Base-by-base conservation (phyloP, 257 asterid genomes). In the Penstemon eatonii region DNA sequence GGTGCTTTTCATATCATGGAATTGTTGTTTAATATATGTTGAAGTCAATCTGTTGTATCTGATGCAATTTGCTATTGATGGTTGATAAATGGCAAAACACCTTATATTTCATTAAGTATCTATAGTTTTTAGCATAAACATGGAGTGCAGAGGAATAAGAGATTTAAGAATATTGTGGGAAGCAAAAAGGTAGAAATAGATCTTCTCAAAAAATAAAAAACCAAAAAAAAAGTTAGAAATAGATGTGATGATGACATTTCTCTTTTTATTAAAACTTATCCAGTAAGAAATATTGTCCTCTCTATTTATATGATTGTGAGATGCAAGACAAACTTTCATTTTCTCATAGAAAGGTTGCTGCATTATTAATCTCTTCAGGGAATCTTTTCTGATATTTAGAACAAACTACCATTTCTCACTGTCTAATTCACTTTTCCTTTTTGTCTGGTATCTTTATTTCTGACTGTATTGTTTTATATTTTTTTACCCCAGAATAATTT, bases 71-170 rank as follows among this genome's bases (percentile, higher is more conserved):
- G 33, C 33, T 25, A 25, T 25, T 25, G 33, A 43, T 57, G 70
- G 63, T 69, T 74, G 60, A 53, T 58, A 57, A 33, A 56, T 25
- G 33, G 33, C 33, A 25, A 25, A 25, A 25, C 33, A 25, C 2
- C 73, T 68, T 65, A 18, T 50, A 72, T 72, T 56, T 69, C 81
- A 76, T 69, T 62, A 75, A 73, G 64, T 65, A 57, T 70, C 73
- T 8, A 43, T 19, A 58, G 41, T 25, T 25, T 25, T 25, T 25
- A 25, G 33, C 33, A 25, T 25, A 25, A 25, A 25, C 25, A 60
- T 7, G 51, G 55, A 11, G 51, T 59, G 38, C 18, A 37, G 19
- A 66, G 25, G 58, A 63, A 19, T 63, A n/a, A 6, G 64, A 12
- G 63, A 56, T 56, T 71, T 41, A 6, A 63, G 71, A 54, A 63